Percentiles rank a stretch among this genome's conserved stretches.
Evolutionary conservation across 2,329 filamentous ascomycete genomes (phyloP).

Genomic region (Fusarium protoensiforme): DNA sequence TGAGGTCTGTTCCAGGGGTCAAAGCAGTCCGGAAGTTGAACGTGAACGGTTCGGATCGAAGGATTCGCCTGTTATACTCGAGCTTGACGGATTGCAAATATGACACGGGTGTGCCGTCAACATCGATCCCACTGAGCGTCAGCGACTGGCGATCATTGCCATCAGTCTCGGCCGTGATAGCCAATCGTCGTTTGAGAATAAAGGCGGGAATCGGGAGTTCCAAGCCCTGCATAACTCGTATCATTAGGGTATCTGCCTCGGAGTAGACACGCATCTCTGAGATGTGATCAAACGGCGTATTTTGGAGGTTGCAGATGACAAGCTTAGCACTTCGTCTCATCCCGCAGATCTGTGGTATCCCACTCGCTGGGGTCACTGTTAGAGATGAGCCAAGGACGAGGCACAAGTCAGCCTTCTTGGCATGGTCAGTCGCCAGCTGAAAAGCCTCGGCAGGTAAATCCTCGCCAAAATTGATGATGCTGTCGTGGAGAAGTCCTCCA

Average conservation of each 20-base stretch:
- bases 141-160: conserved; percentile 41
- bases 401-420: conserved; percentile 56
- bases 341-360: conserved; percentile 52
- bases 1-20: conserved; percentile 40
- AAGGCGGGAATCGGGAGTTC: conserved; percentile 51
- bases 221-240: conserved; percentile 53
- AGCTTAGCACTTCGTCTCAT: conserved; percentile 46
- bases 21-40: conserved; percentile 48
- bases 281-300: conserved; percentile 53
- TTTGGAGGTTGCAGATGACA: conserved; percentile 59
- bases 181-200: conserved; percentile 49
- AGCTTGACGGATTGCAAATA: conserved; percentile 55
- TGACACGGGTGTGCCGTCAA: conserved; percentile 53
- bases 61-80: conserved; percentile 48
- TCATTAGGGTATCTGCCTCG: conserved; percentile 53
- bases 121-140: conserved; percentile 49
- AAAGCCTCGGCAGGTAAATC: conserved; percentile 46
- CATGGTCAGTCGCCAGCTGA: conserved; percentile 48
- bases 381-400: conserved; percentile 59
- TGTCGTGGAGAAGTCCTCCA: conserved; percentile 53
- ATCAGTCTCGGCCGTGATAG: conserved; percentile 40
- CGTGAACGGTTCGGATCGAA: conserved; percentile 51
- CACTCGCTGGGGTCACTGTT: conserved; percentile 55
- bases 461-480: conserved; percentile 59
- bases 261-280: conserved; percentile 49